Percentiles rank a stretch among this genome's conserved stretches.
Evolutionary conservation across 768 basidiomycete species (phyloP).

Genomic region (Podaxis mareebaensis): DNA sequence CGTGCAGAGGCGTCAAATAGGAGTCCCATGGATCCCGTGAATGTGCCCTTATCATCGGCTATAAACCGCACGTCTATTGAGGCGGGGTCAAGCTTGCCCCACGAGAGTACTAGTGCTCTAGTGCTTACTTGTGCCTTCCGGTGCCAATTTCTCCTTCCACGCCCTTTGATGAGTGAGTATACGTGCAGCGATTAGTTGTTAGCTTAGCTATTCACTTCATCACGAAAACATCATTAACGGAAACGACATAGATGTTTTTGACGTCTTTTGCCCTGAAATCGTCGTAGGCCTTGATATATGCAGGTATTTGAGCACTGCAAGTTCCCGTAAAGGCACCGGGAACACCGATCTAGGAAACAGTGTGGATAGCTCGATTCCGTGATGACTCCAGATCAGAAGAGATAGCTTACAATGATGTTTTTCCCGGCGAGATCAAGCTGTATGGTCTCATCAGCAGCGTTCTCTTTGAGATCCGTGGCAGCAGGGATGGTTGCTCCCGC

Average conservation of each 20-base stretch:
- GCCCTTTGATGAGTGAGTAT: slow-evolving; percentile 40
- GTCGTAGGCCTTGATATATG: slow-evolving; percentile 65
- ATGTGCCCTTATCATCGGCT: slow-evolving; percentile 66
- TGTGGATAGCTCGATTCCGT: background rate
- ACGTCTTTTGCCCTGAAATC: slow-evolving; percentile 79
- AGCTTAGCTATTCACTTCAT: slow-evolving; percentile 41
- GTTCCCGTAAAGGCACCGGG: slow-evolving; percentile 78
- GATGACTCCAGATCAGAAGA: background rate
- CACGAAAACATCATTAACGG: slow-evolving; percentile 81
- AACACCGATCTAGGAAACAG: slow-evolving; percentile 56
- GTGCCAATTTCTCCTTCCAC: slow-evolving; percentile 65
- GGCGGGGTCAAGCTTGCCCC: background rate
- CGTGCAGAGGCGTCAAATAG: slow-evolving; percentile 60
- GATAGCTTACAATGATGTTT: slow-evolving; percentile 57
- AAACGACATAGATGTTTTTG: slow-evolving; percentile 67
- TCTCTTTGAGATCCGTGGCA: slow-evolving; percentile 56
- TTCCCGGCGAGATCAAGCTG: slow-evolving; percentile 55
- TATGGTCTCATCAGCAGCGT: slow-evolving; percentile 42
- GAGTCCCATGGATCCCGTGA: slow-evolving; percentile 55
- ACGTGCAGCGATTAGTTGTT: background rate
- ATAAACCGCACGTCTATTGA: slow-evolving; percentile 56
- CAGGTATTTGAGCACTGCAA: slow-evolving; percentile 63
- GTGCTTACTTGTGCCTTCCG: slow-evolving; percentile 53
- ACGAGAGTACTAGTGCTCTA: background rate
- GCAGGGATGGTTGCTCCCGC: slow-evolving; percentile 52